These are phyloP conservation scores for Globisporangium paddicum DNA, from an alignment of 352 stramenopile species.

Conservation along the genomic window DNA sequence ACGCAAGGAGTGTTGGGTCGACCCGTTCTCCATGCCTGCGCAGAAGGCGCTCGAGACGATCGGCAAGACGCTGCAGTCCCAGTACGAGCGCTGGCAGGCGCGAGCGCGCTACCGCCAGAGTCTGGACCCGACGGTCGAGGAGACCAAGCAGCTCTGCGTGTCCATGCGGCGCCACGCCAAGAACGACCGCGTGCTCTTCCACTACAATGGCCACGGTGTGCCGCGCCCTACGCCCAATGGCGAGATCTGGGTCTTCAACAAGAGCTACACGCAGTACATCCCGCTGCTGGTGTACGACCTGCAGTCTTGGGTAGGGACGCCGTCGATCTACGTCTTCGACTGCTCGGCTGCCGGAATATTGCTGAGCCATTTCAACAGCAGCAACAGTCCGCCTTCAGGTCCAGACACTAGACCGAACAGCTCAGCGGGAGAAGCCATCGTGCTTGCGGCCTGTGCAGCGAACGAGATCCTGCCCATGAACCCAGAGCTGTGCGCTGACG, in stretches of 20 bases:
- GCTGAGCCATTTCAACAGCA: slow-evolving; percentile 89
- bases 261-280: slow-evolving; percentile 99
- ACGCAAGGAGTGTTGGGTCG: slow-evolving; percentile 98
- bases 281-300: slow-evolving; percentile 96
- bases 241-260: slow-evolving; percentile 99
- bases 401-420: slow-evolving; percentile 17
- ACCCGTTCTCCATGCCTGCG: slow-evolving; percentile 92
- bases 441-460: slow-evolving; percentile 93
- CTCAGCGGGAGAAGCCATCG: slow-evolving; percentile 89
- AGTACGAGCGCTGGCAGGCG: slow-evolving; percentile 96
- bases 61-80: slow-evolving; percentile 90
- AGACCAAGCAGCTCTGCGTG: slow-evolving; percentile 93
- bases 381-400: slow-evolving; percentile 1
- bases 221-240: slow-evolving; percentile 95
- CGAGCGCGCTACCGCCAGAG: slow-evolving; percentile 92
- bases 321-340: slow-evolving; percentile 98
- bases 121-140: slow-evolving; percentile 96
- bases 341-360: slow-evolving; percentile 96
- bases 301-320: slow-evolving; percentile 90
- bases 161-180: slow-evolving; percentile 91
- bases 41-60: slow-evolving; percentile 97
- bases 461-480: slow-evolving; percentile 96
- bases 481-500: slow-evolving; percentile 96
- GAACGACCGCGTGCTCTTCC: slow-evolving; percentile 95
- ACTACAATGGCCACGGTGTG: slow-evolving; percentile 99